Evolutionary conservation across 352 stramenopile genomes (phyloP).

Genomic region (Globisporangium takayamanum): DNA sequence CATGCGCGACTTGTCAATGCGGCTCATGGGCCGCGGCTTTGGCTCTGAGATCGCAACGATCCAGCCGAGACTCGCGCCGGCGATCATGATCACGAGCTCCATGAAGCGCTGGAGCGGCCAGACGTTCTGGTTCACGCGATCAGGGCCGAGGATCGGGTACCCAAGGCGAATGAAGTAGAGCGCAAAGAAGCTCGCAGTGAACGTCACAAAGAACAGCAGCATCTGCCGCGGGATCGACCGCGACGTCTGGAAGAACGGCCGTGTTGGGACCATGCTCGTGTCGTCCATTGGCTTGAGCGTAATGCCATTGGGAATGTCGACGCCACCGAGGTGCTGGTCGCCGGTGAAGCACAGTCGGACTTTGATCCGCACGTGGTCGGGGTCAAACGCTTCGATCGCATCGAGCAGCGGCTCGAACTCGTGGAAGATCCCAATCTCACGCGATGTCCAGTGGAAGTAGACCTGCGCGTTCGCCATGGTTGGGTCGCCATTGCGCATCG

Average conservation of each 20-base stretch:
- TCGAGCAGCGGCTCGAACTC: conserved; percentile 79
- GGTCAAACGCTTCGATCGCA: conserved; percentile 70
- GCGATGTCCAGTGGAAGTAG: conserved; percentile 83
- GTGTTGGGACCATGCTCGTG: conserved; percentile 69
- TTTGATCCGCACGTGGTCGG: conserved; percentile 56
- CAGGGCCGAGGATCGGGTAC: conserved; percentile 60
- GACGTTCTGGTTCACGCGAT: conserved; percentile 64
- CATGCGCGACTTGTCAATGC: conserved; percentile 68
- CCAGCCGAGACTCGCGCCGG: conserved; percentile 49
- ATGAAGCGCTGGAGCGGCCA: conserved; percentile 80
- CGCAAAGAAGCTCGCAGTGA: conserved; percentile 63
- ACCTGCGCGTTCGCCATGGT: conserved; percentile 64
- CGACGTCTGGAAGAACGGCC: conserved; percentile 68
- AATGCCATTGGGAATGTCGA: conserved; percentile 70
- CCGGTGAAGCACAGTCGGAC: conserved; percentile 74
- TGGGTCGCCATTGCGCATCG: conserved; percentile 72
- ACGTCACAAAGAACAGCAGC: conserved; percentile 76
- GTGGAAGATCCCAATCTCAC: conserved; percentile 80
- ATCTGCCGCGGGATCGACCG: conserved; percentile 65
- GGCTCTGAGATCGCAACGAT: conserved; percentile 56
- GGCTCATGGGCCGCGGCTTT: conserved; percentile 67
- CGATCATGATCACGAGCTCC: conserved; percentile 68
- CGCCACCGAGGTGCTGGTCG: conserved; percentile 68
- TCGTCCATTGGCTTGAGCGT: conserved; percentile 78
- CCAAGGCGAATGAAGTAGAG: conserved; percentile 65